Conservation (phyloP, 768 basidiomycete species). For the Pleurotus cornucopiae region DNA sequence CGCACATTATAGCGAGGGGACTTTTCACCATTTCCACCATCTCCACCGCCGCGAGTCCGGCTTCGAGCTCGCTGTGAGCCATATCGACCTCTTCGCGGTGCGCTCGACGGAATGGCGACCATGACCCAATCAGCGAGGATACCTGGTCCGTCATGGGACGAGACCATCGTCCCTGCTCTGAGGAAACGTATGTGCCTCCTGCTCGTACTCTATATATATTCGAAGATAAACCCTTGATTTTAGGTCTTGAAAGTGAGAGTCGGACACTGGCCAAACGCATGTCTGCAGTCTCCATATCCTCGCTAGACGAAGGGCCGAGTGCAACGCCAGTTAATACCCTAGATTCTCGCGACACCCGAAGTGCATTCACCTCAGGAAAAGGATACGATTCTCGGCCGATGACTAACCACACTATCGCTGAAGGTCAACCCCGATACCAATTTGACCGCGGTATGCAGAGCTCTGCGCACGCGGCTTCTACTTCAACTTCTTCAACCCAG, state of each 20-base stretch:
- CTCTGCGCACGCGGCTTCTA: not conserved
- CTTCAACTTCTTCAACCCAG: conserved; percentile 24
- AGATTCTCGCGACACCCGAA: conserved; percentile 16
- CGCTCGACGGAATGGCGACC: conserved; percentile 3
- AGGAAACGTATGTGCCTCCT: conserved; percentile 61
- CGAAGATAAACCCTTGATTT: conserved; percentile 9
- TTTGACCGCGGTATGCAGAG: conserved; percentile 12
- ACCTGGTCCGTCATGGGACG: conserved; percentile 68
- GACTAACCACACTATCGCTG: not conserved
- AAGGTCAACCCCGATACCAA: not conserved
- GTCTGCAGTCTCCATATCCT: conserved; percentile 67
- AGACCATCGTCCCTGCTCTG: conserved; percentile 75
- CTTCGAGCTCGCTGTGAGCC: no score
- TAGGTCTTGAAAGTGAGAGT: conserved; percentile 81
- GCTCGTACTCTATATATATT: not conserved
- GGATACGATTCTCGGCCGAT: not conserved
- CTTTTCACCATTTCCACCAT: no score
- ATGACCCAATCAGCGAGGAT: conserved; percentile 34
- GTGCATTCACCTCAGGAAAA: conserved; percentile 8
- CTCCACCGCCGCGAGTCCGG: no score
- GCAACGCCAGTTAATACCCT: conserved; percentile 30
- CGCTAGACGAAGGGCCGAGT: conserved; percentile 46
- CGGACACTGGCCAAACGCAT: conserved; percentile 72
- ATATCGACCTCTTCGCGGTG: not conserved
- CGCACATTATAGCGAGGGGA: not conserved